Evolutionary conservation across 2,329 filamentous ascomycete genomes (phyloP), one percentile per base, ranked within the genome.

Genomic region (Colletotrichum sp.): DNA sequence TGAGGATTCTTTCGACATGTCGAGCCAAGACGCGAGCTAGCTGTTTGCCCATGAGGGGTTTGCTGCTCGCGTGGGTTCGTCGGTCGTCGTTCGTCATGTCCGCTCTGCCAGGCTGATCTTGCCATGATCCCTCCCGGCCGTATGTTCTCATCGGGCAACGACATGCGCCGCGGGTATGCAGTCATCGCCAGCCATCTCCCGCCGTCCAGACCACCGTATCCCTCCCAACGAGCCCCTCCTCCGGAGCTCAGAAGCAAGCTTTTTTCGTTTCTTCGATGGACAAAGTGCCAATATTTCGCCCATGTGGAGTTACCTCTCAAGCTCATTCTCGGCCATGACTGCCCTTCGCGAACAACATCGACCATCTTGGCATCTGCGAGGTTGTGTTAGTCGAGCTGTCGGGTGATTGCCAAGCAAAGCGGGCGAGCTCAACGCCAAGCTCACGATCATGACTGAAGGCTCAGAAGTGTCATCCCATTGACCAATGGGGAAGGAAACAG

Each of bases 341-440:
- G 34, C 64, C 39, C 73, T 61, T 34, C 34, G 55, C 25, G 19
- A 39, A 44, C 22, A 34, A 25, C 29, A n/a, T 27, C 55, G 59
- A 52, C 15, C 27, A 67, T 36, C 64, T 74, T 32, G 34, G 39
- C 59, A 44, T 49, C 34, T 76, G 70, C 65, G 64, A 73, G 64
- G 44, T 63, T 19, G 64, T 74, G 36, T 55, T 39, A 74, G 74
- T 74, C 44, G n/a, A 52, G 6, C n/a, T 5, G n/a, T 52, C 34
- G 71, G 74, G 65, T 69, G 70, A 69, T 61, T 59, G 70, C 74
- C 74, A 76, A 76, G 74, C 44, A 52, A 39, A 44, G 64, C 49
- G 65, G 59, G 59, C 70, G 44, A 52, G 70, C 70, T 74, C 59
- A 61, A 16, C 30, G 73, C 74, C 74, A 76, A 76, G 74, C 70